Evolutionary conservation across 179 eudicot species (phyloP), one percentile per base, ranked within the genome.

Genomic region (Amaranthus tricolor): DNA sequence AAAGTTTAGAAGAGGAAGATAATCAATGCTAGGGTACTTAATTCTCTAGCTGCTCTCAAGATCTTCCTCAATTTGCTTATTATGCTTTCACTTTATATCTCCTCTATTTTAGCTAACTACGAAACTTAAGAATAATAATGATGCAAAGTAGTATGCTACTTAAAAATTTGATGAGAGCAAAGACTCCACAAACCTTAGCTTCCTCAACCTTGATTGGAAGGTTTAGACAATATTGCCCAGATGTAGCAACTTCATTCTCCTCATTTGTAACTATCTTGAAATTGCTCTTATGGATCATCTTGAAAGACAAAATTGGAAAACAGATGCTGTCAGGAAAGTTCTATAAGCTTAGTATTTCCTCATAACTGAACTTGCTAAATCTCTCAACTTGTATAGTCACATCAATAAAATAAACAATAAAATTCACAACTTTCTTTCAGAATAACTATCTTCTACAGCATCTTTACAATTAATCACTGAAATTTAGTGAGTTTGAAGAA

Each of bases 261-360:
- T 79, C 66, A 62, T 82, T 57, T 14, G 85, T 66, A 5, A 74
- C 85, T 16, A 82, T 66, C 67, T 80, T 84, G 74, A 84, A 84
- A 74, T 84, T 84, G 62, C 87, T 84, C 74, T 84, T 84, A 10
- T 77, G 74, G 79, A 84, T 79, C 81, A 84, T 72, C 87, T 84
- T 62, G 77, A 76, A 57, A 73, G 40, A 79, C 56, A 74, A 61
- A 78, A 79, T 16, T 48, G 50, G 54, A 45, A 53, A 68, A 74
- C 5, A 50, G 44, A 70, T 17, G 49, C 43, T 61, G 31, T 74
- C 63, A 74, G 66, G 56, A 69, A 62, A 60, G 71, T 13, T 73
- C 12, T 75, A 24, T 57, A 21, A n/a, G 62, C 62, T 79, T 53
- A 73, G 55, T 44, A 57, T 70, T 50, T 15, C 40, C 68, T 9